Conservation (phyloP, 495 filamentous ascomycete species). For the Lophiotrema nucula region DNA sequence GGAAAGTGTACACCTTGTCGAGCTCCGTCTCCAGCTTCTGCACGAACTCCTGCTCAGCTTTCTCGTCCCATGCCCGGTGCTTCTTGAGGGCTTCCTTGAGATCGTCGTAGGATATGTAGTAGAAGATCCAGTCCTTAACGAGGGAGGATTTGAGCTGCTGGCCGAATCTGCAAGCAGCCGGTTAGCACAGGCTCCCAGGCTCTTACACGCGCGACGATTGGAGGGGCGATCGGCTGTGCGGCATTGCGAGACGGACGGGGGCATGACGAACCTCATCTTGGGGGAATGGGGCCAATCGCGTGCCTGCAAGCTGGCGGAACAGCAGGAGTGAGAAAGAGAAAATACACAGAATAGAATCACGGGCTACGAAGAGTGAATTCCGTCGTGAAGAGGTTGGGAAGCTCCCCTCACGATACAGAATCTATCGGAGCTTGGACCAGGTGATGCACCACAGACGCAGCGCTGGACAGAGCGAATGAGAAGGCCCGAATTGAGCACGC, state of each 20-base stretch:
- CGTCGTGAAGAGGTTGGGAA: no score
- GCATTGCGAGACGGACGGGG: slow-evolving; percentile 1
- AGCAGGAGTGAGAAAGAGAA: no score
- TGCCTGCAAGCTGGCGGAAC: neutral
- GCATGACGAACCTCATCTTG: slow-evolving; percentile 26
- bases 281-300: slow-evolving; percentile 20
- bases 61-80: slow-evolving; percentile 78
- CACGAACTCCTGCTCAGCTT: slow-evolving; percentile 89
- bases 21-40: slow-evolving; percentile 82
- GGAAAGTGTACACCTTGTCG: slow-evolving; percentile 95
- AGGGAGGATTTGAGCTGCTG: slow-evolving; percentile 90
- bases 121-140: slow-evolving; percentile 91
- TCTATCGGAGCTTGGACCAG: slow-evolving; percentile 17
- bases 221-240: slow-evolving; percentile 3
- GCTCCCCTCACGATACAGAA: neutral
- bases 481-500: slow-evolving; percentile 5
- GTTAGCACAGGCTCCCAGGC: slow-evolving; percentile 18
- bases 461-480: slow-evolving; percentile 4
- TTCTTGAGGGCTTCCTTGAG: slow-evolving; percentile 77
- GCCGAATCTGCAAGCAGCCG: slow-evolving; percentile 69
- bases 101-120: slow-evolving; percentile 96
- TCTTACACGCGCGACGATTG: slow-evolving; percentile 3
- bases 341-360: no score
- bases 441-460: neutral
- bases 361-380: no score